Evolutionary conservation across 441 rosid genomes (phyloP).

Genomic region (Erysimum cheiri): DNA sequence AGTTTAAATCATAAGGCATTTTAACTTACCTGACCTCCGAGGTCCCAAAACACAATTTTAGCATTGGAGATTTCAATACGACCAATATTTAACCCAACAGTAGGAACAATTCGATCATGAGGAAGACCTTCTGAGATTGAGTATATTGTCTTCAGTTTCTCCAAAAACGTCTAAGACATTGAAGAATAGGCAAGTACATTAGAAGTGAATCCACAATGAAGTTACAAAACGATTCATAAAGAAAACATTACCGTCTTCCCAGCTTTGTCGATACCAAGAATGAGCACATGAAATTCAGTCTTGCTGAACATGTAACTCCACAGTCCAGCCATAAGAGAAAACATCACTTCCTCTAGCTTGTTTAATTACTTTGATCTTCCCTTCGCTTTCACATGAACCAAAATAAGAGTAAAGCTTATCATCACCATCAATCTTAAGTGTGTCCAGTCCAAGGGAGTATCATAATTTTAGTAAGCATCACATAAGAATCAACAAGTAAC

Average conservation of each 20-base stretch:
- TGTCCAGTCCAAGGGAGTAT: neutral
- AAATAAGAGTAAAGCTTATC: slow-evolving; percentile 20
- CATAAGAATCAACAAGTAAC: slow-evolving; percentile 14
- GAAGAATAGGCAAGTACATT: slow-evolving; percentile 7
- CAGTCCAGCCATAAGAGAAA: slow-evolving; percentile 93
- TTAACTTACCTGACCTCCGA: slow-evolving; percentile 89
- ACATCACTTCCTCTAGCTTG: slow-evolving; percentile 60
- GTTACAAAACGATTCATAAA: neutral
- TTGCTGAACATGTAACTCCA: slow-evolving; percentile 86
- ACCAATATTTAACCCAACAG: slow-evolving; percentile 95
- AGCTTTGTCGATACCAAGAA: slow-evolving; percentile 96
- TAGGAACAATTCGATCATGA: slow-evolving; percentile 94
- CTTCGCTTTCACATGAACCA: slow-evolving; percentile 14
- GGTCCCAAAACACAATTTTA: slow-evolving; percentile 95
- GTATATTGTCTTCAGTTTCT: slow-evolving; percentile 88
- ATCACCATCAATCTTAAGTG: slow-evolving; percentile 4
- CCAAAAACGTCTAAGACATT: slow-evolving; percentile 74
- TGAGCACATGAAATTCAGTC: slow-evolving; percentile 92
- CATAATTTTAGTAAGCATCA: neutral
- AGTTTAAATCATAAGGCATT: no score
- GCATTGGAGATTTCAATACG: slow-evolving; percentile 82
- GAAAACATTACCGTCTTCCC: slow-evolving; percentile 81
- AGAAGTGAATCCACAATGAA: slow-evolving; percentile 13
- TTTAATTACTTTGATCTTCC: slow-evolving; percentile 30
- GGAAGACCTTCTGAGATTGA: slow-evolving; percentile 89